Evolutionary conservation across 306 rosid species (phyloP).

Genomic region (Pterocarpus santalinus): DNA sequence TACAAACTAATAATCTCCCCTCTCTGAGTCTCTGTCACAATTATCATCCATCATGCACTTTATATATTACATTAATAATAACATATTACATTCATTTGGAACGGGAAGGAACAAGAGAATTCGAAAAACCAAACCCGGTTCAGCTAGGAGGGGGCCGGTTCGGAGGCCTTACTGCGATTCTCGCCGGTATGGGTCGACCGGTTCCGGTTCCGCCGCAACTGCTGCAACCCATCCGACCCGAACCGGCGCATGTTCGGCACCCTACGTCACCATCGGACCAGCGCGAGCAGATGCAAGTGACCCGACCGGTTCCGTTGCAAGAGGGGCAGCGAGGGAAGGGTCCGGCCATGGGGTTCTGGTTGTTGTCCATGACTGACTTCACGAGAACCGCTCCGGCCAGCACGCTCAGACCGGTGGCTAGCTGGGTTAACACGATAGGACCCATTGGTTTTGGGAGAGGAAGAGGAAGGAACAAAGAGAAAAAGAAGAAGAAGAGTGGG

Average conservation of each 20-base stretch:
- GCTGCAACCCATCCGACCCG: slow-evolving; percentile 73
- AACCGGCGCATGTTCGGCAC: slow-evolving; percentile 79
- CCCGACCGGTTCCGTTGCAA: slow-evolving; percentile 81
- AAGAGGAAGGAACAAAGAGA: neutral
- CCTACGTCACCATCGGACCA: slow-evolving; percentile 85
- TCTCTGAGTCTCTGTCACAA: slow-evolving; percentile 11
- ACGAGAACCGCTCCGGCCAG: slow-evolving; percentile 78
- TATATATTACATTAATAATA: slow-evolving; percentile 22
- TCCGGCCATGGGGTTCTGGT: slow-evolving; percentile 77
- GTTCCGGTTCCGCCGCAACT: slow-evolving; percentile 87
- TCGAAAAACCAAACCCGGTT: slow-evolving; percentile 21
- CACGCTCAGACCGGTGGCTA: slow-evolving; percentile 80
- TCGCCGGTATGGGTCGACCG: slow-evolving; percentile 73
- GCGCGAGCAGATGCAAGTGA: slow-evolving; percentile 74
- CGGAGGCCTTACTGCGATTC: slow-evolving; percentile 54
- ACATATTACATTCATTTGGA: neutral
- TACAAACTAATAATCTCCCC: slow-evolving; percentile 2
- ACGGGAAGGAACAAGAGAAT: neutral
- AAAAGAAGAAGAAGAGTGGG: neutral
- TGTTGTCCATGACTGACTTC: slow-evolving; percentile 74
- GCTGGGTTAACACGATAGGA: slow-evolving; percentile 73
- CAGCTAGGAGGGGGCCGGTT: slow-evolving; percentile 47
- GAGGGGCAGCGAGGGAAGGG: slow-evolving; percentile 69
- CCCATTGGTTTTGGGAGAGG: slow-evolving; percentile 35
- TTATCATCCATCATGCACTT: slow-evolving; percentile 13